Evolutionary conservation across 305 asterid genomes (phyloP).

Genomic region (Fraxinus platypoda): DNA sequence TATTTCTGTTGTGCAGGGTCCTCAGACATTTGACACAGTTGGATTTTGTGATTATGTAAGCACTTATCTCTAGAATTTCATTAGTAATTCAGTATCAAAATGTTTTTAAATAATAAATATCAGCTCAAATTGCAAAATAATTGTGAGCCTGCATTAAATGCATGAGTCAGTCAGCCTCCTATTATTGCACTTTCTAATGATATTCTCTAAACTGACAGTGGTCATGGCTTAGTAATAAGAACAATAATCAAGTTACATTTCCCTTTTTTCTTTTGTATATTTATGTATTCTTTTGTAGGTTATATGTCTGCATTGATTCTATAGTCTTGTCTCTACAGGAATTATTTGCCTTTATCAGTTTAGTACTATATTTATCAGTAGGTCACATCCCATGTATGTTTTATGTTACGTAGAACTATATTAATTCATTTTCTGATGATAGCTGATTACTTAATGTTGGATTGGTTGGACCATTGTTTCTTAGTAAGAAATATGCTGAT

Average conservation of each 20-base stretch:
- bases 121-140: neutral
- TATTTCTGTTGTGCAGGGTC: constrained; percentile 57
- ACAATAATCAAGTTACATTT: neutral
- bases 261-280: neutral
- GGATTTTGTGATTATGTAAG: constrained; percentile 85
- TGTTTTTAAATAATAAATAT: neutral
- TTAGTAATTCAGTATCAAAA: neutral
- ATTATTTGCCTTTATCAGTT: neutral
- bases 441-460: neutral
- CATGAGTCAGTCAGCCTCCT: neutral
- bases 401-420: neutral
- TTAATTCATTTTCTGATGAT: neutral
- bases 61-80: constrained; percentile 26
- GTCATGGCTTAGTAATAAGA: neutral
- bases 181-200: neutral
- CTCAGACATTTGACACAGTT: constrained; percentile 50
- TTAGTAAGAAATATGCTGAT: neutral
- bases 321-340: neutral
- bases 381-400: neutral
- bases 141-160: neutral
- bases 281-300: neutral
- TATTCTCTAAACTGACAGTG: neutral
- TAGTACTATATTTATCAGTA: neutral
- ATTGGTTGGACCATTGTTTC: neutral
- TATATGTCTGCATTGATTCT: neutral